Percentiles rank a stretch among this genome's conserved stretches.
phyloP scores from a whole-genome alignment of 495 filamentous ascomycete species.

The Penicillium verhagenii region DNA sequence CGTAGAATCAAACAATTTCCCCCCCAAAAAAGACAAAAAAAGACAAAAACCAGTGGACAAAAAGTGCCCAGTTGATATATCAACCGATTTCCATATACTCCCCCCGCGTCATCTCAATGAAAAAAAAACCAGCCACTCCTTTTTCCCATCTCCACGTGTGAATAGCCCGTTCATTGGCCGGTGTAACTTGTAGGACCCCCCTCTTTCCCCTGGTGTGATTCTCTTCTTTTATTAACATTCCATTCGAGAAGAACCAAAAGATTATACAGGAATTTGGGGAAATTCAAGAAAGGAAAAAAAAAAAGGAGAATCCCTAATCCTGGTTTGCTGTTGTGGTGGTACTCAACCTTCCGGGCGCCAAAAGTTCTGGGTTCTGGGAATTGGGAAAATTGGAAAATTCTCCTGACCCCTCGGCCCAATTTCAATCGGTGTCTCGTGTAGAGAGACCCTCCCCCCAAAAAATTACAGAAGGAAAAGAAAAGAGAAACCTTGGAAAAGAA shows the following conservation, averaged over 20 bases:
- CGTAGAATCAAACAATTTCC: too few species aligned
- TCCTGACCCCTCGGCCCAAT: conserved; percentile 32
- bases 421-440: conserved; percentile 29
- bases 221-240: background rate
- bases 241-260: too few species aligned
- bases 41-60: too few species aligned
- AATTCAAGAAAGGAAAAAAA: background rate
- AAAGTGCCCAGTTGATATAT: too few species aligned
- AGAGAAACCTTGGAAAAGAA: too few species aligned
- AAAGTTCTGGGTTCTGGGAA: conserved; percentile 2
- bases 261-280: background rate
- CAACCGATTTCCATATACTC: background rate
- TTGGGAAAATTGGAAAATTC: conserved; percentile 9
- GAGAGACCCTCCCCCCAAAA: too few species aligned
- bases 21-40: too few species aligned
- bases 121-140: conserved; percentile 12
- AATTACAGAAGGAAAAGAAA: too few species aligned
- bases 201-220: conserved; percentile 2
- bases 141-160: conserved; percentile 27
- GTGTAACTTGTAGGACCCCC: conserved; percentile 5
- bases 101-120: background rate
- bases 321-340: background rate
- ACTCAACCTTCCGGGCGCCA: background rate
- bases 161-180: conserved; percentile 3
- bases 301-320: background rate